Evolutionary conservation across 2,329 filamentous ascomycete genomes (phyloP), one percentile per base, ranked within the genome.

Genomic region (Plectosphaerella cucumerina): DNA sequence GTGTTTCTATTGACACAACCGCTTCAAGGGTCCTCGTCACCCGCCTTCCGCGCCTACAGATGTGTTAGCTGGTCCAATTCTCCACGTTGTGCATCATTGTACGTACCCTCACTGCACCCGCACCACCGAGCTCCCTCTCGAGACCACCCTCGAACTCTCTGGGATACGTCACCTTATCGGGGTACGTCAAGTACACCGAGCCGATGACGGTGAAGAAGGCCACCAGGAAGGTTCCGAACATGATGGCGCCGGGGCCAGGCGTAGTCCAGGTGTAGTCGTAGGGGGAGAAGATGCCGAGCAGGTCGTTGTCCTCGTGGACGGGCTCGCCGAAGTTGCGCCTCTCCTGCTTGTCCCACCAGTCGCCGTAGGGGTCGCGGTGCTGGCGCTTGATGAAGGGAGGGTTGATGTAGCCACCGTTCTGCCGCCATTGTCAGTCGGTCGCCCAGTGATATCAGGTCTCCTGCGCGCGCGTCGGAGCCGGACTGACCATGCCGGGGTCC

Each of bases 311-410:
- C 72, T 99, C 95, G 71, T 99, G 93, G 48, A 96, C 84, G 12
- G 93, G 90, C 72, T 99, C 95, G 71, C 92, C 92, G 68, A 89
- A 97, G 80, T 99, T 97, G 64, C 94, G 85, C 68, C 92, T 86
- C 72, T 97, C 94, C 75, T 99, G 94, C 71, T 91, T 88, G 73
- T 99, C 93, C 90, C 91, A 97, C 90, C 91, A 99, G 66, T 90
- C 86, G 66, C 73, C 93, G 69, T 97, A 83, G 34, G 95, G 94
- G 70, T 97, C 94, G 68, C 94, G 90, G 75, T 90, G 89, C 70
- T 91, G 86, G 61, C 93, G 88, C 80, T 96, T 97, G 71, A 93
- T 76, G 50, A 79, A 73, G 14, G 85, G 83, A 52, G 89, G 88
- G 73, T 92, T 90, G 65, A 89, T 80, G 70, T 90, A 94, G 70